Conservation (phyloP, 2,329 filamentous ascomycete genomes). For the Juglanconis sp. region DNA sequence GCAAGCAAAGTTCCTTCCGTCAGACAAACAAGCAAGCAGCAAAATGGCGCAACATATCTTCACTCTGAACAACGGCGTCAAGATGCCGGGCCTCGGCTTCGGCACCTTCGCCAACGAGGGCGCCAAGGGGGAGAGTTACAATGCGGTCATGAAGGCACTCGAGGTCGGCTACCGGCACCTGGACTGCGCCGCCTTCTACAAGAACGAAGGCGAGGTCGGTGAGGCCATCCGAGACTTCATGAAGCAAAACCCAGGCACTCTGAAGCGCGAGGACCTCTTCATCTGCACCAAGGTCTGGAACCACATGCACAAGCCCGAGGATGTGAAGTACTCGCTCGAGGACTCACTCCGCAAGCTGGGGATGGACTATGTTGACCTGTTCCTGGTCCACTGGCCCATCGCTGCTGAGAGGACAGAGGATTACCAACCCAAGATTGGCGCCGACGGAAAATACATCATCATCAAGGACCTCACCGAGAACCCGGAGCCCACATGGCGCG, state of each 20-base stretch:
- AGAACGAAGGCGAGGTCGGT: conserved; percentile 63
- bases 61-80: conserved; percentile 50
- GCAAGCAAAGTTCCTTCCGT: background rate
- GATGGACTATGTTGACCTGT: conserved; percentile 54
- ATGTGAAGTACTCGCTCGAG: conserved; percentile 51
- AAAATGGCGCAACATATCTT: conserved; percentile 28
- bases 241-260: conserved; percentile 36
- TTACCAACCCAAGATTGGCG: conserved; percentile 40
- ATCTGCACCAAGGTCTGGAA: conserved; percentile 70
- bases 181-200: conserved; percentile 67
- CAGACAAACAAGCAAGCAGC: conserved; percentile 15
- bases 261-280: conserved; percentile 53
- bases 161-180: conserved; percentile 64
- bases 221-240: conserved; percentile 49
- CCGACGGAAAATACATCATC: conserved; percentile 46
- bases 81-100: conserved; percentile 61
- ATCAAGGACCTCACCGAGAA: conserved; percentile 63
- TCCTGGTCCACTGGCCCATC: conserved; percentile 54
- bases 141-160: conserved; percentile 62
- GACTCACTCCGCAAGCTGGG: conserved; percentile 49
- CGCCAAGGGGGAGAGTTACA: conserved; percentile 55
- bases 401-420: conserved; percentile 43
- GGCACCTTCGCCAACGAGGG: conserved; percentile 68
- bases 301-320: conserved; percentile 58
- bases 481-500: conserved; percentile 60